Base-by-base conservation (phyloP, 768 basidiomycete species). In the Mycena kentingensis region DNA sequence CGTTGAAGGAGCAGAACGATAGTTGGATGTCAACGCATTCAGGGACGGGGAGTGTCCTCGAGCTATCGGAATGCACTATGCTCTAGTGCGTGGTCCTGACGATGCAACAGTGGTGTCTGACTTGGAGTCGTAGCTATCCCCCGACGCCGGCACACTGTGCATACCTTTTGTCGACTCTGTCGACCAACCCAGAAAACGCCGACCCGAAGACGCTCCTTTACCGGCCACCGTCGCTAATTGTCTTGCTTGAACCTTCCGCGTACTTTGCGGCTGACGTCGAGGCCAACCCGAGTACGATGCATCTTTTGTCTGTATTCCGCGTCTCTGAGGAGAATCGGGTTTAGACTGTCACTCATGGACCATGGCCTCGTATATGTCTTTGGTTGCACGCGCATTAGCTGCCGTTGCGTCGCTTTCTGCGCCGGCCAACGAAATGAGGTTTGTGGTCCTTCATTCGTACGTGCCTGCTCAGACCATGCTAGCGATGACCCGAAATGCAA, bases 201-300 rank as follows among this genome's bases (percentile, higher is more conserved):
- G 63, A 66, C 38, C 29, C 60, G 19, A 68, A 70, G 49, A 67
- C 65, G 11, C 61, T 60, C 18, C 58, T 70, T 21, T 52, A 63
- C 32, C 59, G 61, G 29, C 58, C 73, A 1, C 83, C 85, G 4
- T 70, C 73, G 27, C 65, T 87, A n/a, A 57, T 88, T 19, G 72
- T 90, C 27, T 63, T 90, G 16, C 76, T 79, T 43, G 86, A 88
- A 54, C 74, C 76, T 0, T 87, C 86, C 3, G 61, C 70, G 6
- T 87, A 84, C 65, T 82, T 87, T 52, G 43, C 66, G 27, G 43
- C 58, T 12, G 60, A 58, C 37, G 52, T 52, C 39, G 57, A 62
- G 54, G 60, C 62, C 13, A 54, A 60, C 25, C 51, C 60, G 64
- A 67, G 53, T 63, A 62, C 50, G 58, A 38, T 60, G n/a, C 26